Base-by-base conservation (phyloP, 345 rosid species). In the Corymbia maculata region DNA sequence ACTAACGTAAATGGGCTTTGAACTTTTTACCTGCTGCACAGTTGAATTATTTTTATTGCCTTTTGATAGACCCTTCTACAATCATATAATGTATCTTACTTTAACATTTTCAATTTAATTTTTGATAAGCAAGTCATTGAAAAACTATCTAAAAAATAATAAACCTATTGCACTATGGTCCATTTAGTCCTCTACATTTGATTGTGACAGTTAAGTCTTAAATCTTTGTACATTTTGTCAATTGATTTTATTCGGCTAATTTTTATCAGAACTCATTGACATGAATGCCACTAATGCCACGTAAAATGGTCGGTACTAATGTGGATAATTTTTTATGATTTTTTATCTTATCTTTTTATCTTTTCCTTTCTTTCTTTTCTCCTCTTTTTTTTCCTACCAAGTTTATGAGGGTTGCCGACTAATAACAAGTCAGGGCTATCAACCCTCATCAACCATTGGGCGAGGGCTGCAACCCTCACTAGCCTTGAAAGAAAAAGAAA, bases 391-490 rank as follows among this genome's bases (percentile, higher is more conserved):
- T 55, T 55, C 1, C 0, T 5, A 0, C 24, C 28, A 55, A 21
- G 61, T 55, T 12, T 2, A 55, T 5, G 1, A 55, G 61, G 28
- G 61, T 55, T 55, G 61, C 28, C 2, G 28, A 28, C 6, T 55
- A 28, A 28, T 28, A 28, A 55, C 22, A 9, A 28, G 61, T 12
- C 22, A 55, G 6, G 61, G 3, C 61, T 55, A 1, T 1, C 61
- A 55, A 55, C 61, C 28, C 61, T 55, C 21, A 6, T 55, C 24
- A 19, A 28, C 61, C 61, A 55, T 55, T 55, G 61, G 61, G 28
- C 4, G 61, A 55, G 28, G 28, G 28, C 0, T 2, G 0, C 24
- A 28, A 55, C 61, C 61, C 61, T 55, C 2, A 6, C 61, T 55
- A 55, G 28, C 28, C 28, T 55, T 55, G 61, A 5, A 55, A 55